phyloP scores from a whole-genome alignment of 768 basidiomycete species.

The Naganishia antarctica region DNA sequence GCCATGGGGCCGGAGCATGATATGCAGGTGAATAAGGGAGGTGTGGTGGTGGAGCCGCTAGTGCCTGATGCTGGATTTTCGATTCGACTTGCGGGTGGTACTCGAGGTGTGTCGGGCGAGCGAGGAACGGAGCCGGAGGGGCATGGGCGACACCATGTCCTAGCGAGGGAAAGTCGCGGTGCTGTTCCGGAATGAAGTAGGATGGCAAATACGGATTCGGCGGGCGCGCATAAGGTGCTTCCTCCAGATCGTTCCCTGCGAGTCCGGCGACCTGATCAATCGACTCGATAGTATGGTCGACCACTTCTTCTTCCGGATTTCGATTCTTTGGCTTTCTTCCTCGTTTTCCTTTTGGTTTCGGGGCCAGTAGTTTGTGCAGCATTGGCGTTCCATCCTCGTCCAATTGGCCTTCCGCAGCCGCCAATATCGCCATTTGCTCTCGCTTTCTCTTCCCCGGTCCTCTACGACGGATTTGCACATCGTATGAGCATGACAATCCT shows the following conservation, averaged over 20 bases:
- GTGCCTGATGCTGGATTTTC: not conserved
- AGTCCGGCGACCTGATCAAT: not conserved
- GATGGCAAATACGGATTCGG: conserved; percentile 18
- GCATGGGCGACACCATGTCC: not conserved
- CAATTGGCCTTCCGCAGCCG: conserved; percentile 10
- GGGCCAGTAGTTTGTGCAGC: conserved; percentile 13
- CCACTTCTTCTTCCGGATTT: not conserved
- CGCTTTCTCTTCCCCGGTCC: conserved; percentile 51
- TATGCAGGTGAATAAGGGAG: not conserved
- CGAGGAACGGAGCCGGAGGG: not conserved
- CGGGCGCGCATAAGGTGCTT: conserved; percentile 1
- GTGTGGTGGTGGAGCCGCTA: not conserved
- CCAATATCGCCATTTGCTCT: conserved; percentile 26
- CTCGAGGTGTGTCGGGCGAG: not conserved
- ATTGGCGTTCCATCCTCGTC: conserved; percentile 15
- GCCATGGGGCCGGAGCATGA: not conserved
- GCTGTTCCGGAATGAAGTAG: conserved; percentile 15
- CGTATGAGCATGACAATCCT: conserved; percentile 44
- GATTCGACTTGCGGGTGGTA: not conserved
- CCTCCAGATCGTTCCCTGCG: not conserved
- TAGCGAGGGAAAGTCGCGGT: not conserved
- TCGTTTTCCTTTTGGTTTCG: not conserved
- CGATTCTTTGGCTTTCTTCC: conserved; percentile 11
- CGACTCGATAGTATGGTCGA: not conserved
- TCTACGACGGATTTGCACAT: conserved; percentile 46